These are phyloP conservation scores for Coemansia sp. DNA, from an alignment of 192 early-diverging fungal genomes.

Conservation along the genomic window DNA sequence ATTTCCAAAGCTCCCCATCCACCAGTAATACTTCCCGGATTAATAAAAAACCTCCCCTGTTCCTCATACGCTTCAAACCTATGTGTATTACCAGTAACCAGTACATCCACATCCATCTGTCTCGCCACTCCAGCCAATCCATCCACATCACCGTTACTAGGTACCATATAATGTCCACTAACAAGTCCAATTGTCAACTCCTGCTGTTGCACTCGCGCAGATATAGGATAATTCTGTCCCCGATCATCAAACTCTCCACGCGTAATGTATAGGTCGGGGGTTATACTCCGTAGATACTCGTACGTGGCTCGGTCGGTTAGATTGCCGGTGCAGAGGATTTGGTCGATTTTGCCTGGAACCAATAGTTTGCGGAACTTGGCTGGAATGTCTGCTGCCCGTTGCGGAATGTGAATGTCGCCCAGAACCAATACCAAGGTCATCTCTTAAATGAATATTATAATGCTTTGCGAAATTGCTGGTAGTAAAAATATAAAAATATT, in stretches of 20 bases:
- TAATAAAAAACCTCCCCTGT: slow-evolving; percentile 90
- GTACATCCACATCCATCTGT: slow-evolving; percentile 88
- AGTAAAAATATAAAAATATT: no score
- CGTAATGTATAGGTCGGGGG: slow-evolving; percentile 72
- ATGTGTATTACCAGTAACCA: slow-evolving; percentile 88
- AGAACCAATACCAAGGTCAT: slow-evolving; percentile 77
- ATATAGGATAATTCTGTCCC: slow-evolving; percentile 52
- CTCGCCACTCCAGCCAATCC: slow-evolving; percentile 74
- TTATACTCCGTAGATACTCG: slow-evolving; percentile 85
- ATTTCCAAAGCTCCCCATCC: slow-evolving; percentile 60
- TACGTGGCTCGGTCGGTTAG: slow-evolving; percentile 77
- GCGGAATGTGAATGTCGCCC: slow-evolving; percentile 95
- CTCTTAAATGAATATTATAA: not conserved
- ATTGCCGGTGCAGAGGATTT: slow-evolving; percentile 93
- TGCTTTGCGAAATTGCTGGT: not conserved
- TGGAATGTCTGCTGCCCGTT: slow-evolving; percentile 84
- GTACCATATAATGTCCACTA: slow-evolving; percentile 84
- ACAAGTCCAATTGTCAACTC: slow-evolving; percentile 71
- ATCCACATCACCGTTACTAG: slow-evolving; percentile 62
- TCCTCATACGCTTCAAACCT: slow-evolving; percentile 88
- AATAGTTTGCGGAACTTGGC: slow-evolving; percentile 91
- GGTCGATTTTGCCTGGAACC: slow-evolving; percentile 94
- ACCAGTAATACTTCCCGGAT: slow-evolving; percentile 95
- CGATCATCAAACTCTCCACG: slow-evolving; percentile 84
- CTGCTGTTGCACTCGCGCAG: slow-evolving; percentile 66